These are phyloP conservation scores for Avicennia marina DNA, from an alignment of 257 asterid species.

Conservation along the genomic window DNA sequence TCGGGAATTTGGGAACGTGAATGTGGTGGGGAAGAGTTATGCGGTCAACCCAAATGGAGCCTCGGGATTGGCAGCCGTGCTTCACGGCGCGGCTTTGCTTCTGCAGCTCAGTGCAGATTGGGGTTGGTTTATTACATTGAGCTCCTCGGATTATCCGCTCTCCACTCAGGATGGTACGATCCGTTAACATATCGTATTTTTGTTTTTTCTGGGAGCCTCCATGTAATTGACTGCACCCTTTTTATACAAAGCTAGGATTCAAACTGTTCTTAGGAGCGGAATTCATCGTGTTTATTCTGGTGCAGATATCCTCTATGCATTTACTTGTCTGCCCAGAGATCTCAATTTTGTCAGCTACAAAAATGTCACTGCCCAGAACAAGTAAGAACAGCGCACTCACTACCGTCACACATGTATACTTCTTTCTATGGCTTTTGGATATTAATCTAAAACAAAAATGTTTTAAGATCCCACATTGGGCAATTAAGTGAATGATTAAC, in stretches of 20 bases:
- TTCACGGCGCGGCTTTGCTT: slow-evolving; percentile 55
- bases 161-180: slow-evolving; percentile 50
- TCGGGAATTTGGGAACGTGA: slow-evolving; percentile 43
- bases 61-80: slow-evolving; percentile 49
- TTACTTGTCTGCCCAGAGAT: slow-evolving; percentile 44
- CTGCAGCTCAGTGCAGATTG: slow-evolving; percentile 33
- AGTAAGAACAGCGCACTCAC: slow-evolving; percentile 28
- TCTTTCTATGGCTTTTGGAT: neutral
- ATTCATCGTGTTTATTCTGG: neutral
- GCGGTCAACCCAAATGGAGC: slow-evolving; percentile 40
- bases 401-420: neutral
- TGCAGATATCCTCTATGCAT: slow-evolving; percentile 57
- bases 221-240: no score
- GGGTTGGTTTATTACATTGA: slow-evolving; percentile 56
- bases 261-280: neutral
- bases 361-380: slow-evolving; percentile 18
- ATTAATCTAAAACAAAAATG: neutral
- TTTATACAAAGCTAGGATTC: no score
- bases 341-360: slow-evolving; percentile 39
- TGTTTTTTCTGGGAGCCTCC: no score
- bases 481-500: neutral
- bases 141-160: slow-evolving; percentile 50
- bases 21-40: slow-evolving; percentile 42
- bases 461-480: neutral
- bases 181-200: neutral